Percentiles rank a stretch among this genome's conserved stretches.
Conservation (phyloP, 768 basidiomycete species). For the Termitomyces sp. region DNA sequence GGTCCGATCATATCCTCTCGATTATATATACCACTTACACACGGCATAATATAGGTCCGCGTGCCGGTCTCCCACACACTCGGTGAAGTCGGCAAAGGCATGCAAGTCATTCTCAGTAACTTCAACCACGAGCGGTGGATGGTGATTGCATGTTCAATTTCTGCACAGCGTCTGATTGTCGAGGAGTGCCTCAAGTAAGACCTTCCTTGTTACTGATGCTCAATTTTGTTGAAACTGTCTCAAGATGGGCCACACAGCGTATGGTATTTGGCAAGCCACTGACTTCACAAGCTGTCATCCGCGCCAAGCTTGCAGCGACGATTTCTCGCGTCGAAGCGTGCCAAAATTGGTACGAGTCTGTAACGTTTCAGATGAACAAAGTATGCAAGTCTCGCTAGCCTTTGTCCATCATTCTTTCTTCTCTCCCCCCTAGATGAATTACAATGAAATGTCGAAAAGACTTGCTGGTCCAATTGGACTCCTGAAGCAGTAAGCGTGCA, state of each 20-base stretch:
- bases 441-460: constrained; percentile 77
- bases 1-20: constrained; percentile 15
- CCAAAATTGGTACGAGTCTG: constrained; percentile 85
- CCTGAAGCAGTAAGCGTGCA: constrained; percentile 68
- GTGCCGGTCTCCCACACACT: constrained; percentile 85
- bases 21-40: neutral
- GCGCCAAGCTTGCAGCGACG: constrained; percentile 84
- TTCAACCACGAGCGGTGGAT: constrained; percentile 93
- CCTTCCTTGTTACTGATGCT: neutral
- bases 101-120: constrained; percentile 79
- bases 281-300: constrained; percentile 78
- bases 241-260: constrained; percentile 84
- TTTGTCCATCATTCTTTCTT: neutral
- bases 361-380: constrained; percentile 92
- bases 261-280: constrained; percentile 89
- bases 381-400: constrained; percentile 35
- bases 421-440: constrained; percentile 60
- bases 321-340: constrained; percentile 82
- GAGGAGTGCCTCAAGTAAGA: constrained; percentile 85
- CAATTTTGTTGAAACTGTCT: constrained; percentile 3
- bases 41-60: constrained; percentile 34
- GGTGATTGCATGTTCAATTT: constrained; percentile 65
- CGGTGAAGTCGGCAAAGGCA: constrained; percentile 80
- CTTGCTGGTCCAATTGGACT: constrained; percentile 87
- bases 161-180: constrained; percentile 74